Percentiles rank a stretch among this genome's conserved stretches.
Conservation (phyloP, 2,329 filamentous ascomycete genomes). For the Colletotrichum cordylinicola region DNA sequence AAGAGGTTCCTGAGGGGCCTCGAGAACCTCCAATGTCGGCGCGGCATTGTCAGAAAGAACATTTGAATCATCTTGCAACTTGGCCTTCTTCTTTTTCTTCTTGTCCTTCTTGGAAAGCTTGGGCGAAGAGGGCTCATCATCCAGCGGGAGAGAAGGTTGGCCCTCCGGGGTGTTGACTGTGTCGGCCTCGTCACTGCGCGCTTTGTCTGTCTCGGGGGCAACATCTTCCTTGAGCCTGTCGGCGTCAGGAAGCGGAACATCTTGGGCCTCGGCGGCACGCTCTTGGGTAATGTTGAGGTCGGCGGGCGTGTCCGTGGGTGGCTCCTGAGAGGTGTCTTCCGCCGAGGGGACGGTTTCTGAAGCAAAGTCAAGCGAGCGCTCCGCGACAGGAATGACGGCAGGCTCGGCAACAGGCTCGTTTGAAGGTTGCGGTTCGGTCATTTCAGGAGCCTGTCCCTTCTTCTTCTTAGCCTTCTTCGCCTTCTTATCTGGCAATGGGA, state of each 20-base stretch:
- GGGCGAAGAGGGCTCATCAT: background rate
- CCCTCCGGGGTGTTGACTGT: background rate
- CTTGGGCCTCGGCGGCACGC: background rate
- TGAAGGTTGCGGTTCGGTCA: constrained; percentile 23
- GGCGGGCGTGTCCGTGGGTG: background rate
- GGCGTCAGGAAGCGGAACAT: background rate
- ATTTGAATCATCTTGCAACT: background rate
- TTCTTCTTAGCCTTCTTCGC: constrained; percentile 1
- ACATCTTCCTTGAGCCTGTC: background rate
- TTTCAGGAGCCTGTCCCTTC: background rate
- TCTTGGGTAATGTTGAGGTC: background rate
- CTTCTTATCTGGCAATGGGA: background rate
- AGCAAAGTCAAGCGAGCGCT: background rate
- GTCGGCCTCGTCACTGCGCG: background rate
- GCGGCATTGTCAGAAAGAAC: constrained; percentile 1
- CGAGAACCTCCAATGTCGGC: constrained; percentile 4
- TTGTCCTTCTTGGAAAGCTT: constrained; percentile 24
- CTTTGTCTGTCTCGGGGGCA: background rate
- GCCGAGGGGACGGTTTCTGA: background rate
- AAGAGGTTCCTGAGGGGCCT: background rate
- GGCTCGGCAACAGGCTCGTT: background rate
- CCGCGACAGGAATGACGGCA: background rate
- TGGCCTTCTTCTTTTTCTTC: constrained; percentile 24
- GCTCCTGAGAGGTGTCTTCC: background rate
- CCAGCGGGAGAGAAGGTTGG: background rate